Base-by-base conservation (phyloP, 2,329 filamentous ascomycete species). In the Colletotrichum destructivum region DNA sequence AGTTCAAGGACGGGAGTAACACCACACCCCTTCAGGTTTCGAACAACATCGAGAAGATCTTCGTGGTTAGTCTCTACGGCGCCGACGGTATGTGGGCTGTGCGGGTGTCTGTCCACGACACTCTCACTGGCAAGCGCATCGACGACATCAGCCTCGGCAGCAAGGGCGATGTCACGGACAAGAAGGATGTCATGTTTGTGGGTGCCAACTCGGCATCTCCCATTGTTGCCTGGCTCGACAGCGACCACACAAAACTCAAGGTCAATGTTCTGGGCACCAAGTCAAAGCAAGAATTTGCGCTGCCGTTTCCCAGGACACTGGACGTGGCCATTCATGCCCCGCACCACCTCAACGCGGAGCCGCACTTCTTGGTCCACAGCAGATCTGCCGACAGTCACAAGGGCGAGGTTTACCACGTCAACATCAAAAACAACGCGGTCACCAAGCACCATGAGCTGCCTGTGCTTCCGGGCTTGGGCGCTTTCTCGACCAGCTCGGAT, bases 281-380 rank as follows among this genome's bases (percentile, higher is more conserved):
- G 82, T 82, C 81, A 15, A 85, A 86, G 61, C 87, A 90, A 75
- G 88, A 88, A 65, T 86, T 91, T 69, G 76, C 85, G 21, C 81
- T 91, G 35, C 80, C 84, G 23, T 62, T 62, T 3, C 77, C 83
- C 7, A 85, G 84, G 21, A 85, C 88, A 4, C 79, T 84, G 18
- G 80, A 82, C 4, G 85, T 93, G 62, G 86, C 91, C 66, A 85
- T 98, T 26, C 94, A 97, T 78, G 93, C 93, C 1, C 92, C 94
- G 18, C 90, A 91, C 74, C 86, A 92, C 66, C 83, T 90, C 40
- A 92, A 93, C 77, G 92, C 93, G 4, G 86, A 91, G 56, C 87
- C 94, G 47, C 94, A 97, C 83, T 97, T 98, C 83, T 84, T 98
- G 42, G 93, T 98, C 6, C 93, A 98, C 76, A 94, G 90, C 76